Base-by-base conservation (phyloP, 495 filamentous ascomycete genomes). In the Lasiosphaeria hispida region DNA sequence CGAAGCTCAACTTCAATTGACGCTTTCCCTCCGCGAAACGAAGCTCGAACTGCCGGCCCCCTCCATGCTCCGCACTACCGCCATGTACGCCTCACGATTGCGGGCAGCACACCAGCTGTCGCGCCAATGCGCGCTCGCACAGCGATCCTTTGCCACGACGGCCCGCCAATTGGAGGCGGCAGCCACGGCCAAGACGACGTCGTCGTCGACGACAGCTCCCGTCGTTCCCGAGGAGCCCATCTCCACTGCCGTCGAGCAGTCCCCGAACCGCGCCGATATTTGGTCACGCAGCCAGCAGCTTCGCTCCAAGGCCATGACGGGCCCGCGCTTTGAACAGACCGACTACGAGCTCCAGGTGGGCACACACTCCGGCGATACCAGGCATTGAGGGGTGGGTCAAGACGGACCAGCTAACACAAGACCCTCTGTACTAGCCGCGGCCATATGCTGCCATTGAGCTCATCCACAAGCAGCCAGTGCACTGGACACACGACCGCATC, bases 321-420 rank as follows among this genome's bases (percentile, higher is more conserved):
- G 94, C 36, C 94, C 94, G 60, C 80, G 94, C 60, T 98, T 98
- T 66, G 94, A 98, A 80, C 93, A 97, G 83, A 97, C 90, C 13
- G 88, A 92, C 61, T 89, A 96, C 78, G 84, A 87, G 66, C 77
- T 84, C 65, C 94, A 96, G 86, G 92, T 96, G 75, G 51, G 87
- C 76, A 35, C 33, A 30, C 7, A 45, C 53, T 60, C 61, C 55
- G 7, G n/a, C 6, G 18, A 37, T 7, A 19, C 0, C 2, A 5
- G n/a, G 14, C 11, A 37, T 13, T 3, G 8, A n/a, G 30, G 42
- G 37, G 34, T 6, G 5, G 8, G 10, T 18, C 4, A 40, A 38
- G 18, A 5, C 4, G 34, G 34, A 18, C 34, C 23, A 13, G 19
- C 1, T 19, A 30, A 35, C 17, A 19, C 13, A 39, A 43, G 52